Evolutionary conservation across 2,329 filamentous ascomycete genomes (phyloP).

Genomic region (Lecanicillium sp.): DNA sequence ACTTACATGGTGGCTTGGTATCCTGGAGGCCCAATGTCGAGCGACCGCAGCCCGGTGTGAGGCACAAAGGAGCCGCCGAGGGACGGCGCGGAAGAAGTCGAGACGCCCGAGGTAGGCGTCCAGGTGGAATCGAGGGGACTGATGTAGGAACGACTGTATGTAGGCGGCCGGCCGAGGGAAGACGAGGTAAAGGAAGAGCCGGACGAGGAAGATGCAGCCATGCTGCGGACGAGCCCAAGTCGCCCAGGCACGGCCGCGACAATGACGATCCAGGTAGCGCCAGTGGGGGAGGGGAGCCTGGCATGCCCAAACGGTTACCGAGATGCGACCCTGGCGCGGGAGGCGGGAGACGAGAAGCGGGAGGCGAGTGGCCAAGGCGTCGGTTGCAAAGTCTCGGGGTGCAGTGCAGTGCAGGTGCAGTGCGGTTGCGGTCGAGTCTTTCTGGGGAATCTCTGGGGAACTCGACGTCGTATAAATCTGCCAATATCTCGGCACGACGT

Average conservation of each 20-base stretch:
- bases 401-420: no score
- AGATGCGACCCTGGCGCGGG: constrained; percentile 6
- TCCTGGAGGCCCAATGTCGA: constrained; percentile 45
- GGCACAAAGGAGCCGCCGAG: constrained; percentile 23
- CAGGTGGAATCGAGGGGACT: constrained; percentile 37
- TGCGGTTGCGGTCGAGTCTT: no score
- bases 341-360: constrained; percentile 4
- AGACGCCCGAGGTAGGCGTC: constrained; percentile 35
- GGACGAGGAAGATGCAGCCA: constrained; percentile 35
- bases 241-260: not conserved
- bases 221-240: constrained; percentile 17
- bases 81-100: constrained; percentile 37
- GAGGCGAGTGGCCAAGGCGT: not conserved
- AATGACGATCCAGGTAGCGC: constrained; percentile 7
- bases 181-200: constrained; percentile 42
- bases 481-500: no score
- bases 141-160: constrained; percentile 31
- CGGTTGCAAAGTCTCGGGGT: no score
- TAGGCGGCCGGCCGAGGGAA: constrained; percentile 32
- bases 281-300: constrained; percentile 9
- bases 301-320: constrained; percentile 8
- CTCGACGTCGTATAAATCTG: no score
- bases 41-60: constrained; percentile 32
- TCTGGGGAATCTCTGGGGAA: no score
- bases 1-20: constrained; percentile 47